Evolutionary conservation across 768 basidiomycete genomes (phyloP).

Genomic region (Naganishia randhawae): DNA sequence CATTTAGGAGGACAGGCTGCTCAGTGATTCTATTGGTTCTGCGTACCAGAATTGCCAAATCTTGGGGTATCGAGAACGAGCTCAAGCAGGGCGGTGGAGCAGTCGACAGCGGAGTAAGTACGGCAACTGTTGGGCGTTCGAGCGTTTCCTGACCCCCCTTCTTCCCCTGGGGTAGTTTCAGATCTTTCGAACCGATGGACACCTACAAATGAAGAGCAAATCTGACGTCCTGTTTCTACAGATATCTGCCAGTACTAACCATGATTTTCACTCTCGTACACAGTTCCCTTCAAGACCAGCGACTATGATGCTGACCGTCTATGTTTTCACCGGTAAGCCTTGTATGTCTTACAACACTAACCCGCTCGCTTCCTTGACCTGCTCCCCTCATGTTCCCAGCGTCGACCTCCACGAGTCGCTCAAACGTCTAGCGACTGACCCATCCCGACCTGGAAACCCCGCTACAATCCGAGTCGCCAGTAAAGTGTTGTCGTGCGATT

Average conservation of each 20-base stretch:
- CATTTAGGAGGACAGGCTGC: neutral
- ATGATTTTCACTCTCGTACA: neutral
- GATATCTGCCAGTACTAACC: neutral
- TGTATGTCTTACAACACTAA: neutral
- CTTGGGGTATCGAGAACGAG: neutral
- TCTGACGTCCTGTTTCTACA: neutral
- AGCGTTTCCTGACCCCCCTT: neutral
- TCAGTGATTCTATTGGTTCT: neutral
- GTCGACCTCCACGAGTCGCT: conserved; percentile 22
- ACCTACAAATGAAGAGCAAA: neutral
- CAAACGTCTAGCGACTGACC: conserved; percentile 1
- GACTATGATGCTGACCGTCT: conserved; percentile 5
- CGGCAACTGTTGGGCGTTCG: neutral
- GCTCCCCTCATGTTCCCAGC: neutral
- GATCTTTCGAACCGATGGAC: conserved; percentile 7
- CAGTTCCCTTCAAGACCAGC: conserved; percentile 12
- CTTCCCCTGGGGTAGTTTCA: neutral
- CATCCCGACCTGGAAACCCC: neutral
- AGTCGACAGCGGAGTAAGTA: neutral
- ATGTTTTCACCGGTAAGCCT: conserved; percentile 3
- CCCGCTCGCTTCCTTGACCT: neutral
- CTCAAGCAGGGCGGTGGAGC: neutral
- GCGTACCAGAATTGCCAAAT: neutral
- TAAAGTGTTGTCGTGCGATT: conserved; percentile 22
- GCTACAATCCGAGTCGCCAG: neutral